Base-by-base conservation (phyloP, 192 early-diverging fungal species). In the Backusella westeae region DNA sequence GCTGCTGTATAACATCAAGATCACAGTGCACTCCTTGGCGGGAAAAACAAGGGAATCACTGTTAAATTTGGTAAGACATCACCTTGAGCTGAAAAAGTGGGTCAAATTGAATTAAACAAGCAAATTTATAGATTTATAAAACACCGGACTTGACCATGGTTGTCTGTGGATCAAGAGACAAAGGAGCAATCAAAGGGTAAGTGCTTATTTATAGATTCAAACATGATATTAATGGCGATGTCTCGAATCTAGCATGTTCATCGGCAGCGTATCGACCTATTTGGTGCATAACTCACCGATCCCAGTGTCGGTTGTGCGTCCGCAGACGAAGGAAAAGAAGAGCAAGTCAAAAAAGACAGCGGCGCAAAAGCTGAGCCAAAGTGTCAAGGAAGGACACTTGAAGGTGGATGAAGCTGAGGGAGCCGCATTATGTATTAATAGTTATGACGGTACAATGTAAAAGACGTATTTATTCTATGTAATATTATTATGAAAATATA, bases 401-500 rank as follows among this genome's bases (percentile, higher is more conserved):
- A 80, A 78, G 19, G 82, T 83, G n/a, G 82, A 83, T 52, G 82
- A 83, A 72, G 39, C 53, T 19, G 78, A 74, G 44, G 44, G 69
- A 7, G 10, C 74, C 9, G 38, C 36, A 35, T 35, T 41, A 29
- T 70, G 72, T 44, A 74, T 75, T 49, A 79, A 79, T 39, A 63
- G 73, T 23, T 73, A 75, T 71, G 78, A 73, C 63, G 70, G 71
- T 53, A 66, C 59, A 23, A 21, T 75, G 23, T 67, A 65, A 77
- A 69, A 67, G n/a, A 8, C 34, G 34, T 63, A 70, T 35, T 78
- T 74, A 74, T 83, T 70, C 41, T 75, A 23, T 73, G 1, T 29
- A 46, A 14, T 15, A 38, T 81, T 15, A 38, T 81, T 80, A 95
- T 78, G 91, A 93, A 26, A 94, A 86, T 46, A 96, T 36, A 59